Conservation (phyloP, 2,329 filamentous ascomycete genomes). For the Coniochaeta sp. region DNA sequence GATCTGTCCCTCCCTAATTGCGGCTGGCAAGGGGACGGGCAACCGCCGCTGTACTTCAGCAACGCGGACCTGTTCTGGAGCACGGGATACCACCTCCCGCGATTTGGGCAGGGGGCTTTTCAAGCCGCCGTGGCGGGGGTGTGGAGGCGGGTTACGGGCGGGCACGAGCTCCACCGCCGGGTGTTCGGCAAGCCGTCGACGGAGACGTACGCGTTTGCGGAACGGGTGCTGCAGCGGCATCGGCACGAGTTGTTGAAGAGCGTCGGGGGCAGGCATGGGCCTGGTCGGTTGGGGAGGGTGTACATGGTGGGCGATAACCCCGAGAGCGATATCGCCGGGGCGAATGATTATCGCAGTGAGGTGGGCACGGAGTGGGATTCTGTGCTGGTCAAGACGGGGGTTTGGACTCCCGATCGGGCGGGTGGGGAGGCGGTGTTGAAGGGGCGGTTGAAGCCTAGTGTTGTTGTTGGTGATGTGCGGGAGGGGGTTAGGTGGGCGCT, state of each 20-base stretch:
- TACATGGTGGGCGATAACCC: conserved; percentile 95
- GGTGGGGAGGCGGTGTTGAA: conserved; percentile 12
- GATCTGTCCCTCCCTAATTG: conserved; percentile 55
- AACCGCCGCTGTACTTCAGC: conserved; percentile 78
- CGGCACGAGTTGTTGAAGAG: conserved; percentile 39
- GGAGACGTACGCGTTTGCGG: conserved; percentile 77
- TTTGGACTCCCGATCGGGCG: conserved; percentile 17
- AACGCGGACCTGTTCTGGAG: conserved; percentile 92
- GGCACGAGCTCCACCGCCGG: conserved; percentile 51
- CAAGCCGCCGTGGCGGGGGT: conserved; percentile 73
- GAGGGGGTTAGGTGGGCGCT: conserved; percentile 23
- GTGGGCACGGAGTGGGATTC: conserved; percentile 41
- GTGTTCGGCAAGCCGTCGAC: conserved; percentile 78
- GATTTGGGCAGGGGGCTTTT: conserved; percentile 89
- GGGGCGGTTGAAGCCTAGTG: conserved; percentile 15
- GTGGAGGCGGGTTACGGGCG: conserved; percentile 66
- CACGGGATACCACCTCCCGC: conserved; percentile 73
- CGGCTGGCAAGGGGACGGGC: conserved; percentile 77
- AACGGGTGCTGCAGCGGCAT: conserved; percentile 61
- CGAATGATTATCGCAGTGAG: conserved; percentile 65
- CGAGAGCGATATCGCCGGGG: conserved; percentile 83
- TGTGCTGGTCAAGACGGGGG: conserved; percentile 24
- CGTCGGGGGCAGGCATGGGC: conserved; percentile 11
- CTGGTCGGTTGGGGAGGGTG: conserved; percentile 57
- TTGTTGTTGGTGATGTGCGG: conserved; percentile 19